Evolutionary conservation across 2,329 filamentous ascomycete genomes (phyloP), one percentile per base, ranked within the genome.

Genomic region (Pestalotiopsis sp.): DNA sequence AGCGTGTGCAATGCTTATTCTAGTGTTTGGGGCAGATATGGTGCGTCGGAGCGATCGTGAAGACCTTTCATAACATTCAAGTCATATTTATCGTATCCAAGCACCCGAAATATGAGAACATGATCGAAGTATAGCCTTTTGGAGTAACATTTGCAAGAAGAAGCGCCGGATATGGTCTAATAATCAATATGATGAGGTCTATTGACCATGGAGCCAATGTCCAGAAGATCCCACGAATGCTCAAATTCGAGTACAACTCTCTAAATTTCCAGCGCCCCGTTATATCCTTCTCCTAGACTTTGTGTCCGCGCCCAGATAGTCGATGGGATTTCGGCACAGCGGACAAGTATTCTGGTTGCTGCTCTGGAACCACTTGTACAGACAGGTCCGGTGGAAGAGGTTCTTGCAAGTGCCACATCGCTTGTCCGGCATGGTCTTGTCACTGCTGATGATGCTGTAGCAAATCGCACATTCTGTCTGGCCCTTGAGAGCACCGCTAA

Each of bases 361-460:
- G 75, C 88, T 95, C 85, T 93, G 93, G 85, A 99, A 98, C 96
- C 96, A 99, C 82, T 95, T 95, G 84, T 94, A 97, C 81, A 99
- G 81, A 82, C 96, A 99, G 2, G 89, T 88, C 1, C 91, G 88
- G 81, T 99, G 96, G 84, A 98, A 99, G 66, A 93, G 84, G 81
- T 99, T 95, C 85, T 94, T 95, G 86, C 96, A 99, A 1, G 95
- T 98, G 61, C 88, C 86, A 80, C 96, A 99, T 67, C 89, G 87
- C 86, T 98, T 98, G 79, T 96, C 95, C 0, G 96, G 96, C 79
- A 97, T 89, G 80, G 92, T 92, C 84, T 93, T 93, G 79, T 98
- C 95, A 7, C 89, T 90, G 20, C 93, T 93, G 72, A 99, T 93
- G 77, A 99, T 94, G 69, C 91, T 94, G 83, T 98, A 98, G 84